phyloP scores from a whole-genome alignment of 73 alveolate species.

The Blepharisma stoltei region DNA sequence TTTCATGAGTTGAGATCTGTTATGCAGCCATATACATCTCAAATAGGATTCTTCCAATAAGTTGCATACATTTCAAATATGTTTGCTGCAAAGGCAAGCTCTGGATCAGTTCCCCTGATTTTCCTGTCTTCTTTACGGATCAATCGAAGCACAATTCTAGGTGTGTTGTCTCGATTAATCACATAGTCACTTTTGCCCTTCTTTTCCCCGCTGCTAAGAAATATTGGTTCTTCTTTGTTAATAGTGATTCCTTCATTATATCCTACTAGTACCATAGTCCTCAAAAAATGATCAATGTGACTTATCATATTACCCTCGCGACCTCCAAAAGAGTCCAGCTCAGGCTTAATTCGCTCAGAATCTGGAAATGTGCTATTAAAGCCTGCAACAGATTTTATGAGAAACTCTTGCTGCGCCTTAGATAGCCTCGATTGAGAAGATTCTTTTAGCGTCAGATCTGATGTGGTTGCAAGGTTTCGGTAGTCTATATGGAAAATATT shows the following conservation, averaged over 20 bases:
- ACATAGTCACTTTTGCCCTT: neutral
- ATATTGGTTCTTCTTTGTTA: neutral
- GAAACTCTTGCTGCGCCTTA: neutral
- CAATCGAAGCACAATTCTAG: neutral
- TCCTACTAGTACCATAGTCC: neutral
- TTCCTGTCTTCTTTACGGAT: neutral
- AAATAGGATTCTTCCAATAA: slow-evolving; percentile 5
- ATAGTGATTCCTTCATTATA: slow-evolving; percentile 2
- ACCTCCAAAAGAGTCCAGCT: neutral
- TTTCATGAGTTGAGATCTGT: neutral
- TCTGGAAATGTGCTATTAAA: neutral
- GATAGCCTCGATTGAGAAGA: neutral
- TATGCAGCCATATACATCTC: slow-evolving; percentile 7
- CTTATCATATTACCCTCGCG: neutral
- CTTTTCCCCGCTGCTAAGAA: neutral
- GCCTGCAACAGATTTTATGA: neutral
- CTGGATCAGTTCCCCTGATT: neutral
- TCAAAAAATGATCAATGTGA: neutral
- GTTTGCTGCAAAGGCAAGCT: neutral
- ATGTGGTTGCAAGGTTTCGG: neutral
- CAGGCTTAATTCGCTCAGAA: neutral
- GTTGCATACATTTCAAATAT: slow-evolving; percentile 15
- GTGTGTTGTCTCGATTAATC: neutral
- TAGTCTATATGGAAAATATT: neutral
- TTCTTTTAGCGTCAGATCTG: neutral